Base-by-base conservation (phyloP, 2,329 filamentous ascomycete species). In the Beauveria sp. region DNA sequence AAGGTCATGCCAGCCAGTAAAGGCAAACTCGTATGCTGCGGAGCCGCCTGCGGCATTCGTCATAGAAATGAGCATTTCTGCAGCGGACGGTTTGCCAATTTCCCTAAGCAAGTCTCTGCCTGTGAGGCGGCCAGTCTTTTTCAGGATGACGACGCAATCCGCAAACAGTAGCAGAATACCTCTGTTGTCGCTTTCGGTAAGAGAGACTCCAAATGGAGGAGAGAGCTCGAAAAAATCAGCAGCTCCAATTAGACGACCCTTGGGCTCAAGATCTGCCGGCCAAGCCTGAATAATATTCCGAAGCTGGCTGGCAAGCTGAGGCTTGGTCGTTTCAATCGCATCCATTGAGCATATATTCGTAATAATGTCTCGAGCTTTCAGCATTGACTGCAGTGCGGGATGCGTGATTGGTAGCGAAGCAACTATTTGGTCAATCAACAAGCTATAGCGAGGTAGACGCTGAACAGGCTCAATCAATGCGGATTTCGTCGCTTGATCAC, bases 331-430 rank as follows among this genome's bases (percentile, higher is more conserved):
- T 68, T 74, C 80, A 69, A 69, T 89, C 71, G 77, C 89, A 68
- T 97, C 93, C 76, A 97, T 88, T 18, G 93, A 96, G 74, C 95
- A 99, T 49, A 99, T 99, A 60, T 96, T 95, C 22, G 93, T 92
- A 66, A 99, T 92, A 59, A 96, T 90, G 72, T 98, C 95, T 66
- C 93, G 84, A 0, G 95, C 93, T 71, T 91, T 93, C 48, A 97
- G 83, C 76, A 99, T 88, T 3, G 83, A 82, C 66, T 89, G 88
- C 59, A 96, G 81, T 0, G 93, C 93, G 3, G 92, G 90, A 71
- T 98, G 93, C 9, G 89, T 87, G 56, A 93, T 85, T 5, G 93
- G 93, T 20, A 98, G 82, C 64, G 89, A 92, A 66, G 88, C 87
- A 53, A 95, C 85, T 70, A 99, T 97, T 69, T 96, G 93, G 76